phyloP scores from a whole-genome alignment of 331 rosid genomes.

The Rosa hybrid region DNA sequence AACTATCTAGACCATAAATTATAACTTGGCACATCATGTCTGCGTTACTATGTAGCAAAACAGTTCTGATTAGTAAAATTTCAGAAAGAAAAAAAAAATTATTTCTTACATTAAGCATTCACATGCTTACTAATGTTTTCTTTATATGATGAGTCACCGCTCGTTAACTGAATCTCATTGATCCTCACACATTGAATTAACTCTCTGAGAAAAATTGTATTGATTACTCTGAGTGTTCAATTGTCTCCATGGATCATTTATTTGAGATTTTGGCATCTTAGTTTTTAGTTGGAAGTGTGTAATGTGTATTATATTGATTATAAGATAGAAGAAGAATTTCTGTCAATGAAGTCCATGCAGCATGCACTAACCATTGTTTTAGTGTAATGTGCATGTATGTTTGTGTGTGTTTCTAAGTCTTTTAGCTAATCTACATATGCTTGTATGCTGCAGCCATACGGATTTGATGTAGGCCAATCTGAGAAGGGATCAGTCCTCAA shows the following conservation, averaged over 20 bases:
- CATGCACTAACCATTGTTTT: neutral
- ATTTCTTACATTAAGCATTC: neutral
- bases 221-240: neutral
- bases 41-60: neutral
- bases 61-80: neutral
- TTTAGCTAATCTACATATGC: constrained; percentile 25
- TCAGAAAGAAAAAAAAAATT: neutral
- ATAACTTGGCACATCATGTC: neutral
- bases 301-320: neutral
- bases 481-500: constrained; percentile 83
- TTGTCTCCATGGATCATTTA: neutral
- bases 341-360: neutral
- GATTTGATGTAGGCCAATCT: constrained; percentile 94
- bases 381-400: neutral
- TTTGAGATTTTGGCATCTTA: neutral
- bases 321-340: neutral
- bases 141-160: neutral
- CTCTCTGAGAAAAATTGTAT: neutral
- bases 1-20: neutral
- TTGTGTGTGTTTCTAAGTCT: neutral
- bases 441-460: constrained; percentile 86
- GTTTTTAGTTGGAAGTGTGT: neutral
- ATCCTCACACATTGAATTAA: neutral
- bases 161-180: neutral
- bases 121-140: neutral